Evolutionary conservation across 352 stramenopile genomes (phyloP).

Genomic region (Globisporangium okanoganense): DNA sequence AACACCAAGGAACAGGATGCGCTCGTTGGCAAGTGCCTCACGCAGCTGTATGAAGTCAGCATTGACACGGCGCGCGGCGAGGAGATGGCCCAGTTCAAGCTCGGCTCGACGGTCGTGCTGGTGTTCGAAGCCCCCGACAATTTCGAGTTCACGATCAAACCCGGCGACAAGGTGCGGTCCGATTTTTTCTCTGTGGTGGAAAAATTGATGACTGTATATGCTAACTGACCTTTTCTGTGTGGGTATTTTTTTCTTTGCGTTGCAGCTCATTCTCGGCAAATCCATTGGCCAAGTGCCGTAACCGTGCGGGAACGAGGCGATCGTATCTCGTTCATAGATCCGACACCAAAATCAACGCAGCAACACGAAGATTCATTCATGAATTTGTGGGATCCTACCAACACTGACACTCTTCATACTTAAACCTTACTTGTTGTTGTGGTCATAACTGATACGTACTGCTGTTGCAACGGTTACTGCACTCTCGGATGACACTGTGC

Average conservation of each 20-base stretch:
- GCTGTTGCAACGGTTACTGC: too few relatives aligned
- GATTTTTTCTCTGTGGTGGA: neutral
- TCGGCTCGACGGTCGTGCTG: slow-evolving; percentile 84
- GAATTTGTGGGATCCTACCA: too few relatives aligned
- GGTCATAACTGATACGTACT: too few relatives aligned
- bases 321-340: too few relatives aligned
- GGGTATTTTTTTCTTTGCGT: neutral
- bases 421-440: too few relatives aligned
- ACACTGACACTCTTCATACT: too few relatives aligned
- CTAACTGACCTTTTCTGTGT: slow-evolving; percentile 15
- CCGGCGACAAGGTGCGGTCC: slow-evolving; percentile 61
- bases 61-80: slow-evolving; percentile 44
- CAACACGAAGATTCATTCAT: too few relatives aligned
- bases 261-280: slow-evolving; percentile 37
- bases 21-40: slow-evolving; percentile 49
- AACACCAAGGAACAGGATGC: slow-evolving; percentile 59
- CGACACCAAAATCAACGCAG: too few relatives aligned
- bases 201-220: neutral
- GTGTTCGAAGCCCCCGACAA: slow-evolving; percentile 78
- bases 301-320: too few relatives aligned
- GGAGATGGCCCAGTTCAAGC: slow-evolving; percentile 80
- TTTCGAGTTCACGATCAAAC: slow-evolving; percentile 72
- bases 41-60: slow-evolving; percentile 39
- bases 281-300: slow-evolving; percentile 30
- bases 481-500: too few relatives aligned